Evolutionary conservation across 345 rosid genomes (phyloP), one percentile per base, ranked within the genome.

Genomic region (Eucalyptus leucophloia): DNA sequence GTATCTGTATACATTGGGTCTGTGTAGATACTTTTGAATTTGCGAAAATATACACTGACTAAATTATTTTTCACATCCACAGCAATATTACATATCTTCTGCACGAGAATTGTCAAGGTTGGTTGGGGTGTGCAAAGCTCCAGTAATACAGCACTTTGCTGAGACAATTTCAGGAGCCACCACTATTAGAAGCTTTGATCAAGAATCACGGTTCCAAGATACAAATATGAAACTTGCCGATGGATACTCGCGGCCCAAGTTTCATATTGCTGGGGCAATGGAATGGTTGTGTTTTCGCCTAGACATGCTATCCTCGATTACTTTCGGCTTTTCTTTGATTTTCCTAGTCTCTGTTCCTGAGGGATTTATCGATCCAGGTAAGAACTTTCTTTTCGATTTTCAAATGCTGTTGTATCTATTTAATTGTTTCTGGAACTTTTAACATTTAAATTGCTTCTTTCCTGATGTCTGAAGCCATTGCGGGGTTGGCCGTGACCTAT

Each of bases 231-330:
- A 91, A 91, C 92, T 96, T 16, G 89, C 86, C 2, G 99, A 97
- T 91, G 94, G 92, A 53, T 96, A 95, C 92, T 95, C 96, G 77
- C 92, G 96, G 92, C 97, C 97, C 15, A 91, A 86, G 87, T 96
- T 97, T 88, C 92, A 96, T 90, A 32, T 85, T 49, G 92, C 94
- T 88, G 96, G 91, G 87, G 97, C 99, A 60, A 96, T 93, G 96
- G 96, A 95, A 90, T 97, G 99, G 99, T 95, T 97, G 85, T 93
- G 96, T 92, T 93, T 96, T 88, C 96, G 99, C 87, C 92, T 97
- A 86, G 94, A 96, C 89, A 91, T 96, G 91, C 88, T 98, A 51
- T 95, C 98, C 51, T 92, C 96, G 28, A 45, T 96, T 53, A 94
- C 95, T 9, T 98, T 98, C 88, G 97, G 92, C 60, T 95, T 96